phyloP scores from a whole-genome alignment of 345 rosid species.

The Gossypium australe region DNA sequence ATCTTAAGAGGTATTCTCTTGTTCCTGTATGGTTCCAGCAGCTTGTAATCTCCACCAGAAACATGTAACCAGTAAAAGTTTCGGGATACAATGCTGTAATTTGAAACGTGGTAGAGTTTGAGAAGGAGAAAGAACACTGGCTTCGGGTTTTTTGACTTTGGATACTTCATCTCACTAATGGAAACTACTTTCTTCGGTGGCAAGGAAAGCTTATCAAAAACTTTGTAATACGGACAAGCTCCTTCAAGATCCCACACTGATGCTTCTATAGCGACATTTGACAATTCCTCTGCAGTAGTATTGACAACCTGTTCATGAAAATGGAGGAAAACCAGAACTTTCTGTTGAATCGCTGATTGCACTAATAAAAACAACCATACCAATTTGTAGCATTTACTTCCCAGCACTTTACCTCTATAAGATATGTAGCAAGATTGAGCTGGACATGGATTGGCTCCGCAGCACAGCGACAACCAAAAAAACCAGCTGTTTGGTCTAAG shows the following conservation, averaged over 20 bases:
- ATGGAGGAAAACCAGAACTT: background rate
- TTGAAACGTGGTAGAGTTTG: constrained; percentile 61
- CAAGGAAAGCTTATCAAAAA: constrained; percentile 47
- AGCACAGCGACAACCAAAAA: constrained; percentile 87
- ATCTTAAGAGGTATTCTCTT: constrained; percentile 71
- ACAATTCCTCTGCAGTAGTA: constrained; percentile 53
- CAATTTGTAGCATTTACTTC: background rate
- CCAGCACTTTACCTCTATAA: constrained; percentile 55
- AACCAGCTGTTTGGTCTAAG: constrained; percentile 92
- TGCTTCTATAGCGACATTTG: constrained; percentile 64
- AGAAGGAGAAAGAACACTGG: constrained; percentile 92
- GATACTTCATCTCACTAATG: constrained; percentile 70
- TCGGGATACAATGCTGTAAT: constrained; percentile 67
- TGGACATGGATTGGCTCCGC: constrained; percentile 94
- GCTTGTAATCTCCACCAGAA: constrained; percentile 73
- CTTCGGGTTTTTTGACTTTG: constrained; percentile 57
- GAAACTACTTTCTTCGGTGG: constrained; percentile 61
- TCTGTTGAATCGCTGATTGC: background rate
- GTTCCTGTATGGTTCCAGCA: constrained; percentile 66
- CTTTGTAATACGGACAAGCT: constrained; percentile 60
- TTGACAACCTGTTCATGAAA: constrained; percentile 60
- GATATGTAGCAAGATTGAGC: constrained; percentile 69
- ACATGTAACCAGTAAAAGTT: constrained; percentile 95
- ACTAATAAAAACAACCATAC: background rate
- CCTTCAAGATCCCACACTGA: constrained; percentile 97